Evolutionary conservation across 2,329 filamentous ascomycete genomes (phyloP), one percentile per base, ranked within the genome.

Genomic region (Periconia macrospinosa): DNA sequence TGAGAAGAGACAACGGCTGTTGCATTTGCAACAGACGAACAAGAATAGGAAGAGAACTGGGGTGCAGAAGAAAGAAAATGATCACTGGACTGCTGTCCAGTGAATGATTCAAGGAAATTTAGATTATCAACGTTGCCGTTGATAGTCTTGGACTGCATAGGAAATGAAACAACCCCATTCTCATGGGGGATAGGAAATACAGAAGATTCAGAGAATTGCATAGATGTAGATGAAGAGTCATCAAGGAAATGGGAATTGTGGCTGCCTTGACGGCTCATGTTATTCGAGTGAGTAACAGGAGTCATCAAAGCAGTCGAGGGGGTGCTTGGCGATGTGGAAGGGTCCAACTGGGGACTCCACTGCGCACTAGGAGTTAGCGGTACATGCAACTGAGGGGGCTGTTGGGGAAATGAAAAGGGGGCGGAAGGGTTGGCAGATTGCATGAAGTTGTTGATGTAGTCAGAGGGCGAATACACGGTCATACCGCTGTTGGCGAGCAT

Each of bases 251-350:
- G 69, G 43, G 71, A 67, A 62, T 73, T 74, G 61, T 71, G 67
- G 66, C 78, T 80, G 65, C 69, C 70, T 58, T 78, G 70, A 62
- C 78, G 75, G 63, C 77, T 79, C 77, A 80, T 76, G 52, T 66
- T 68, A 68, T 71, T 74, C 47, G 70, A 65, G 43, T 67, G 62
- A 66, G 71, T 72, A 62, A 74, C 64, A 55, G 68, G 67, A 45
- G 73, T 74, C 66, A 72, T 66, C 54, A 72, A 63, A 57, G 67
- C 67, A 59, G 70, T 68, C 42, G 67, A 66, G 41, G 71, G 67
- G 13, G 73, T 74, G 58, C 68, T 70, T 49, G 74, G 71, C 17
- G 72, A 69, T 7, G 60, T 63, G 42, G 69, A 74, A 57, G 57
- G 63, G 57, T 74, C 70, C 41, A 62, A 60, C 47, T 67, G 65